Evolutionary conservation across 2,329 filamentous ascomycete genomes (phyloP), one percentile per base, ranked within the genome.

Genomic region (Verticillium isaacii): DNA sequence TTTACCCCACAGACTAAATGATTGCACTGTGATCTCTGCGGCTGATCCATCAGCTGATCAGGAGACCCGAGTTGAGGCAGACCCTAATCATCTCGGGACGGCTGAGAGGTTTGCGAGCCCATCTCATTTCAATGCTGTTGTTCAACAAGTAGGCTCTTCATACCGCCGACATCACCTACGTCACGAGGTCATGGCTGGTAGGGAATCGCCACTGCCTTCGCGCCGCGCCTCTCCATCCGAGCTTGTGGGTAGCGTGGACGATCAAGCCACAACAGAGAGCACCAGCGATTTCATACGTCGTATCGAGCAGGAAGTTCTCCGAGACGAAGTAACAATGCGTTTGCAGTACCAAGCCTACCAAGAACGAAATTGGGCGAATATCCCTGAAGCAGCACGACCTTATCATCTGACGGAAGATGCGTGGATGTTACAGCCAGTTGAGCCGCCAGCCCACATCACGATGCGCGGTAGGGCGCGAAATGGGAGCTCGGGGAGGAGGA

Each of bases 231-330:
- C 23, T 59, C 56, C 61, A 61, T 37, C 9, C 32, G 45, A 54
- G 34, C 23, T 52, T 54, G 34, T 14, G 58, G 54, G 39, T 58
- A 41, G 9, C n/a, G 17, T 45, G 19, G n/a, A 52, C 5, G 45
- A 12, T 19, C n/a, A 23, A 19, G 12, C 23, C 19, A 11, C 45
- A 5, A 25, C 29, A 3, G 70, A 74, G 56, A 71, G 60, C 19
- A 71, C 75, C 60, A 64, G 64, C n/a, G 71, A 75, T 15, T 75
- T 72, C 61, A 75, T 75, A 50, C 60, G 63, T 15, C 72, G 71
- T 59, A 73, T 76, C 54, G 75, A 77, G 61, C 65, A 56, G 45
- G 73, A 75, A 59, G 62, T 64, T 41, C 41, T 63, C 9, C 32
- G 37, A 8, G 39, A 39, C 2, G 54, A 57, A 23, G n/a, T 12